phyloP scores from a whole-genome alignment of 2,329 filamentous ascomycete species.

The Calonectria pseudoturangicola region DNA sequence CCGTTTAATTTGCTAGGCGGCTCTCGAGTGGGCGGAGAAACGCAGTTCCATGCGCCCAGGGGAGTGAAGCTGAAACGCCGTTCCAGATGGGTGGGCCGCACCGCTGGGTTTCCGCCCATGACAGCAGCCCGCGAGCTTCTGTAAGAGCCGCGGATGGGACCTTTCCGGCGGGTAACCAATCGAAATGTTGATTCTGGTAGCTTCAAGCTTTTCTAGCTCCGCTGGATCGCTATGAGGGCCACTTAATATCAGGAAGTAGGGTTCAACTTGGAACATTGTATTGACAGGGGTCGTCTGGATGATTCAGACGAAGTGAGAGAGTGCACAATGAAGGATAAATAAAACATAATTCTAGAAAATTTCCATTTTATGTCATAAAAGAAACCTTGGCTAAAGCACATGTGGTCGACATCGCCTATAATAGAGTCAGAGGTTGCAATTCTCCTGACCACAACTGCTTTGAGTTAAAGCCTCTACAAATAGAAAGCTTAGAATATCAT shows the following conservation, averaged over 20 bases:
- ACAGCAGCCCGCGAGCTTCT: background rate
- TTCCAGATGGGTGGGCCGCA: conserved; percentile 36
- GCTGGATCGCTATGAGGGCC: background rate
- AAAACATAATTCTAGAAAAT: background rate
- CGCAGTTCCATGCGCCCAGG: conserved; percentile 31
- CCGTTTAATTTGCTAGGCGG: conserved; percentile 27
- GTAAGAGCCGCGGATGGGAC: conserved; percentile 7
- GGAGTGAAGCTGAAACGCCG: conserved; percentile 38
- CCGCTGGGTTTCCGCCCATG: conserved; percentile 11
- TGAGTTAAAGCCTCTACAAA: too few species aligned
- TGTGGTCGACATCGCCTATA: background rate
- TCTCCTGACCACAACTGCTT: too few species aligned
- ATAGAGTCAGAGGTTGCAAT: too few species aligned
- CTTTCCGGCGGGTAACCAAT: background rate
- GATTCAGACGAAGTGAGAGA: background rate
- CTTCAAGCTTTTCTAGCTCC: background rate
- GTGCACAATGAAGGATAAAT: too few species aligned
- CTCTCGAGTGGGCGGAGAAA: conserved; percentile 38
- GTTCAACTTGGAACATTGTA: background rate
- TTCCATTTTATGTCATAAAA: background rate
- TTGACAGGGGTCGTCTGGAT: background rate
- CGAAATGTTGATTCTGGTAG: background rate
- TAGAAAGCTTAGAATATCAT: too few species aligned
- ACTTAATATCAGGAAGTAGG: background rate
- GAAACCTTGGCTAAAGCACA: background rate